Evolutionary conservation across 768 basidiomycete genomes (phyloP).

Genomic region (Tricholomella constricta): DNA sequence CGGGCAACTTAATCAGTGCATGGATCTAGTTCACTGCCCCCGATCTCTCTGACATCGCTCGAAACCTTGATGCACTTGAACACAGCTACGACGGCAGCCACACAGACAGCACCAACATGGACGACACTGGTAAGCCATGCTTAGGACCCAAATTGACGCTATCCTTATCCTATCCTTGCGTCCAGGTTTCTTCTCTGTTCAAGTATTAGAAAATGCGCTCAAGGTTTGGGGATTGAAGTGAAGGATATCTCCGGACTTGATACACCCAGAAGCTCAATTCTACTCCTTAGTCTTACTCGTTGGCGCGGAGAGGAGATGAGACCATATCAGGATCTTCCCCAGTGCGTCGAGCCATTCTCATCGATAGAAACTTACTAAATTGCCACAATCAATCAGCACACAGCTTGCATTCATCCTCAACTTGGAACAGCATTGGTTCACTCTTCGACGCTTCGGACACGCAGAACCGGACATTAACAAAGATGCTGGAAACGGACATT

Average conservation of each 20-base stretch:
- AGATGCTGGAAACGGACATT: slow-evolving; percentile 30
- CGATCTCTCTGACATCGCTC: slow-evolving; percentile 76
- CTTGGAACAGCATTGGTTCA: slow-evolving; percentile 87
- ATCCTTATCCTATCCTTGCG: neutral
- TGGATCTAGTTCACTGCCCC: slow-evolving; percentile 67
- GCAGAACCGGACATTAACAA: slow-evolving; percentile 40
- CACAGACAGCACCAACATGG: slow-evolving; percentile 76
- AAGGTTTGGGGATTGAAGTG: slow-evolving; percentile 84
- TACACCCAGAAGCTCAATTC: slow-evolving; percentile 13
- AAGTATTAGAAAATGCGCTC: slow-evolving; percentile 84
- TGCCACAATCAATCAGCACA: slow-evolving; percentile 43
- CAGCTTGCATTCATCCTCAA: slow-evolving; percentile 91
- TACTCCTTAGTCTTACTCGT: slow-evolving; percentile 59
- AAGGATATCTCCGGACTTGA: slow-evolving; percentile 19
- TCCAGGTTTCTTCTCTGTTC: slow-evolving; percentile 88
- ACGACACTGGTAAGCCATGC: slow-evolving; percentile 70
- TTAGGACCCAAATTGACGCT: neutral
- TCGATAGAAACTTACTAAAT: neutral
- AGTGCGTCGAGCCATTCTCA: slow-evolving; percentile 48
- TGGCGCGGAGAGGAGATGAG: slow-evolving; percentile 88
- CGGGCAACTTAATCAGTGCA: slow-evolving; percentile 6
- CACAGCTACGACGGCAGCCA: slow-evolving; percentile 53
- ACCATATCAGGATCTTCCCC: slow-evolving; percentile 70
- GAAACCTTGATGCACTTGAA: slow-evolving; percentile 68
- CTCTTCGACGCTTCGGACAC: slow-evolving; percentile 76